Conservation (phyloP, 1,284 basidiomycete species). For the Rhizoctonia solani region DNA sequence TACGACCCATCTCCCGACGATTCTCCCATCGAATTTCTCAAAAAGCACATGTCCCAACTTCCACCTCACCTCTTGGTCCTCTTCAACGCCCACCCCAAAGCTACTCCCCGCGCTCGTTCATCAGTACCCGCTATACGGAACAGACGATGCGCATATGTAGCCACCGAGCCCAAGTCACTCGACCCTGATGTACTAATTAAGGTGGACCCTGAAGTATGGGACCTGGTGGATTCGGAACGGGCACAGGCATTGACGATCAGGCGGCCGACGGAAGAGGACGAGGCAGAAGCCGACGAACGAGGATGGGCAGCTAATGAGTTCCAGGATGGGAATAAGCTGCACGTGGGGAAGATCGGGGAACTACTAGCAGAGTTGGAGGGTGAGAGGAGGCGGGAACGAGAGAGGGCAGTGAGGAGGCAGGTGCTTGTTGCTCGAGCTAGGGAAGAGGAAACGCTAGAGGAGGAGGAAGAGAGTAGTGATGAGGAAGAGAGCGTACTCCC, state of each 20-base stretch:
- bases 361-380: conserved; percentile 73
- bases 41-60: conserved; percentile 59
- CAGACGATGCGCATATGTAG: conserved; percentile 61
- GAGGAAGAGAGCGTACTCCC: conserved; percentile 47
- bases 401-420: conserved; percentile 54
- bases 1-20: conserved; percentile 62
- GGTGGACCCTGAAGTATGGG: conserved; percentile 28
- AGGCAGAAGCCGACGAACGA: conserved; percentile 66
- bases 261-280: conserved; percentile 53
- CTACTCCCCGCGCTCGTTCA: conserved; percentile 66
- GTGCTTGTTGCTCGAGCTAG: conserved; percentile 53
- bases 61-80: conserved; percentile 66
- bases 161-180: conserved; percentile 27
- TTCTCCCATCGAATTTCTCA: conserved; percentile 64
- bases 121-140: conserved; percentile 66
- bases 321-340: conserved; percentile 57
- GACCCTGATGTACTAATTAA: conserved; percentile 33
- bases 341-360: conserved; percentile 65
- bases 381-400: conserved; percentile 66
- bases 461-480: conserved; percentile 59
- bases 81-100: conserved; percentile 55
- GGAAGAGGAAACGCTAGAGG: conserved; percentile 61
- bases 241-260: conserved; percentile 4
- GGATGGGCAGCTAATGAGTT: conserved; percentile 69
- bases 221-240: conserved; percentile 25